Evolutionary conservation across 2,329 filamentous ascomycete genomes (phyloP), one percentile per base, ranked within the genome.

Genomic region (Colletotrichum echinochloae): DNA sequence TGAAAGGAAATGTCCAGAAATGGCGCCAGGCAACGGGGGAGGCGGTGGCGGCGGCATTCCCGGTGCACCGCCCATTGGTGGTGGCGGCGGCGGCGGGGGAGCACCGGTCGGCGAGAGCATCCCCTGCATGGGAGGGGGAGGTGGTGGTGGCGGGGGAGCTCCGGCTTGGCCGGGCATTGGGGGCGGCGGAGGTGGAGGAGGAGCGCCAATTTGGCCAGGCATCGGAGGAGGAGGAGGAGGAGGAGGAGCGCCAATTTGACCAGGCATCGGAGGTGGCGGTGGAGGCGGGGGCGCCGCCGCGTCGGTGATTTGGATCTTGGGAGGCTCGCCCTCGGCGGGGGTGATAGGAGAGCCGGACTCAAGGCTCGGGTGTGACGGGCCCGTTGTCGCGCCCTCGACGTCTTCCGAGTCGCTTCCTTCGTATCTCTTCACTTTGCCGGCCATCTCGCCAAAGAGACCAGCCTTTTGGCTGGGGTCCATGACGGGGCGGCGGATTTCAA

Each of bases 1-100:
- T 57, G 90, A 87, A 72, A 97, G 82, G 83, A 92, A 98, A 73
- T 94, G 91, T 9, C 93, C 93, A 66, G 92, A 90, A 73, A 91
- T 89, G 64, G 89, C 87, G 55, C 90, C 91, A 72, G 91, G 91
- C 77, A 81, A 78, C 3, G 76, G 82, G 60, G 78, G 81, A 11
- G 82, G 81, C 5, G 83, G 82, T 9, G 85, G 84, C 3, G 87
- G 87, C 0, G 87, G 86, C 65, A 67, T 67, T 14, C 87, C 86
- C 35, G 87, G 86, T 3, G 35, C 80, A 86, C 82, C 30, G 85
- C 83, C 46, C 35, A 83, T 81, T 12, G 83, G 83, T 2, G 83
- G 82, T 2, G 86, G 84, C 3, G 87, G 87, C 0, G 87, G 86
- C 5, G 87, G 87, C 12, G 84, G 83, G 20, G 79, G 79, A 23